Percentiles rank a stretch among this genome's conserved stretches.
Conservation (phyloP, 2,329 filamentous ascomycete genomes). For the Trichoderma hamatum region DNA sequence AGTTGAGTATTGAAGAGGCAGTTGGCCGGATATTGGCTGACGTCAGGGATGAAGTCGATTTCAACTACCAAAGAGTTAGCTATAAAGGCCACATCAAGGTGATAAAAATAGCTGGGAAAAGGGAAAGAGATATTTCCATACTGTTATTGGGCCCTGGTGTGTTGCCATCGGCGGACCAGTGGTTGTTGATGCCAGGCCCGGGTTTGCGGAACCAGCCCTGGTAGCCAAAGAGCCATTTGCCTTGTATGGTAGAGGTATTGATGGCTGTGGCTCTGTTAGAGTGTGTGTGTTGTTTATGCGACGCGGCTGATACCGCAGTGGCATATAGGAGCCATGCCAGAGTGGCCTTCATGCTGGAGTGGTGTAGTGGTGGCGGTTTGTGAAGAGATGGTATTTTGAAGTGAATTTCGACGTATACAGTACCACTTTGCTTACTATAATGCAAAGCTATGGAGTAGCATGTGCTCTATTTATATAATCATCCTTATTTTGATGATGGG, state of each 20-base stretch:
- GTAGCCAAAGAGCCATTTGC: conserved; percentile 25
- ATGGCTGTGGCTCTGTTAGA: conserved; percentile 2
- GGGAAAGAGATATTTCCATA: neutral
- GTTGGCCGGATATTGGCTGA: conserved; percentile 19
- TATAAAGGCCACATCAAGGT: neutral
- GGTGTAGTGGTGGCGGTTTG: neutral
- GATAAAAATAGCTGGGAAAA: neutral
- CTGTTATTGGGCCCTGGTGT: conserved; percentile 24
- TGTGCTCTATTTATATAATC: neutral
- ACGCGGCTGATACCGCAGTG: conserved; percentile 6
- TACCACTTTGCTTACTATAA: neutral
- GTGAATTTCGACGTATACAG: neutral
- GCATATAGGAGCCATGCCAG: conserved; percentile 15
- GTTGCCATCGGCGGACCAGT: conserved; percentile 22
- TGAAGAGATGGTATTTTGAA: neutral
- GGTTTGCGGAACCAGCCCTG: conserved; percentile 26
- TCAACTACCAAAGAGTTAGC: conserved; percentile 14
- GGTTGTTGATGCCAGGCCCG: conserved; percentile 20
- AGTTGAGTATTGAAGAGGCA: conserved; percentile 21
- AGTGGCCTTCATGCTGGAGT: conserved; percentile 13
- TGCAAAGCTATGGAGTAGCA: neutral
- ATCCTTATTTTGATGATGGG: neutral
- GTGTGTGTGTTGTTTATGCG: conserved; percentile 2
- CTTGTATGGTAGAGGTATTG: conserved; percentile 15
- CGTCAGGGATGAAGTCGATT: conserved; percentile 21